Conservation (phyloP, 148 eudicot genomes). For the Amaranthus hypochondriacus region DNA sequence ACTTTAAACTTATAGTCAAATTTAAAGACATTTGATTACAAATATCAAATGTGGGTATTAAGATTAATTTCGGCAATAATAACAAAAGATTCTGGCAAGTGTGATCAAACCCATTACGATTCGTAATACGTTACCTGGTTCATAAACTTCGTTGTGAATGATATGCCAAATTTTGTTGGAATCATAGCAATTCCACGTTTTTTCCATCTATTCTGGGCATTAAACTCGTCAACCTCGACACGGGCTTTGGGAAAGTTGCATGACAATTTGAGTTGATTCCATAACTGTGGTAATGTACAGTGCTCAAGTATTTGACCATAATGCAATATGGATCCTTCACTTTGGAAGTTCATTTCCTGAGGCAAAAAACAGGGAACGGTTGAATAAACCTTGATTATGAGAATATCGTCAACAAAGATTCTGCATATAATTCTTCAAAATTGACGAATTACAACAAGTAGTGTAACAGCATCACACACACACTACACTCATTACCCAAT, state of each 20-base stretch:
- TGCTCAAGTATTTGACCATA: constrained; percentile 77
- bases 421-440: not conserved
- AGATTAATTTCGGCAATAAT: not conserved
- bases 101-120: not conserved
- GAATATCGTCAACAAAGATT: not conserved
- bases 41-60: not conserved
- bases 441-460: not conserved
- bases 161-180: constrained; percentile 91
- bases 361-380: constrained; percentile 9
- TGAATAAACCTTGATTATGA: not conserved
- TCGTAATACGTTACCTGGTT: constrained; percentile 61
- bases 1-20: too few species aligned
- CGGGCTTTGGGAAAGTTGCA: constrained; percentile 45
- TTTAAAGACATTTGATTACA: too few species aligned
- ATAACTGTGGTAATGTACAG: constrained; percentile 62
- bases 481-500: not conserved
- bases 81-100: not conserved
- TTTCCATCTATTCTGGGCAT: constrained; percentile 74
- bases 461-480: not conserved
- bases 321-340: constrained; percentile 72
- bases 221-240: constrained; percentile 64
- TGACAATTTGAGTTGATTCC: constrained; percentile 78
- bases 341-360: constrained; percentile 81
- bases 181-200: constrained; percentile 88
- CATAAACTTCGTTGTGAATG: constrained; percentile 90